A percentile compares a stretch with the other conserved stretches of the same genome.
phyloP scores from a whole-genome alignment of 345 rosid genomes.

The Dipteronia dyeriana region DNA sequence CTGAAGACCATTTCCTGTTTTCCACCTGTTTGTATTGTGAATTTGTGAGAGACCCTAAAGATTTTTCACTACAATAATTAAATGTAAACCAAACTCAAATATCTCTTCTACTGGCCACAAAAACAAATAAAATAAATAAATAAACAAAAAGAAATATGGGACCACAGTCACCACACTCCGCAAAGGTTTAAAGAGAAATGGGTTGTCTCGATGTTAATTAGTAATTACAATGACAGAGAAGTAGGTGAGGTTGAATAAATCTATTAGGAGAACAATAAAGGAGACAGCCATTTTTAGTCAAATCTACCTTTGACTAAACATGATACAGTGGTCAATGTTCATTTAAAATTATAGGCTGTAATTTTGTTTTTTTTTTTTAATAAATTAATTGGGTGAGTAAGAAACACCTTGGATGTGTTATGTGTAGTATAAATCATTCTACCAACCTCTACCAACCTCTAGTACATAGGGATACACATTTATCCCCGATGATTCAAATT shows the following conservation, averaged over 20 bases:
- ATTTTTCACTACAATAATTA: no score
- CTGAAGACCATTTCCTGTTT: no score
- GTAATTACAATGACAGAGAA: conserved; percentile 15
- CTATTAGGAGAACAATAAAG: conserved; percentile 14
- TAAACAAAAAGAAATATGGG: no score
- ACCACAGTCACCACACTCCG: no score
- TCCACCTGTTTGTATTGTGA: no score
- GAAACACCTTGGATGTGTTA: neutral
- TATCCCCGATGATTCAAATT: no score
- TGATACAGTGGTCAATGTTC: neutral
- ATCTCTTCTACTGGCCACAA: no score
- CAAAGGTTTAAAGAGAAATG: neutral
- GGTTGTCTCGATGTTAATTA: neutral
- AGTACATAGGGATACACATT: no score
- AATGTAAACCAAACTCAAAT: neutral
- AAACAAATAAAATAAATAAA: no score
- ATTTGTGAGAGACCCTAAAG: no score
- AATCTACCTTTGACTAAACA: neutral
- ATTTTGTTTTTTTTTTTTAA: neutral
- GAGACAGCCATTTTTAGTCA: conserved; percentile 1
- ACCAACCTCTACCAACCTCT: no score
- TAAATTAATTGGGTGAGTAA: neutral
- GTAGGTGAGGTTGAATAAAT: conserved; percentile 21
- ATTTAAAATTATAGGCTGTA: conserved; percentile 2
- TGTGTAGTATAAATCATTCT: neutral